A percentile compares a stretch with the other conserved stretches of the same genome.
phyloP scores from a whole-genome alignment of 108 stramenopile genomes.

The Schizochytrium sp. region DNA sequence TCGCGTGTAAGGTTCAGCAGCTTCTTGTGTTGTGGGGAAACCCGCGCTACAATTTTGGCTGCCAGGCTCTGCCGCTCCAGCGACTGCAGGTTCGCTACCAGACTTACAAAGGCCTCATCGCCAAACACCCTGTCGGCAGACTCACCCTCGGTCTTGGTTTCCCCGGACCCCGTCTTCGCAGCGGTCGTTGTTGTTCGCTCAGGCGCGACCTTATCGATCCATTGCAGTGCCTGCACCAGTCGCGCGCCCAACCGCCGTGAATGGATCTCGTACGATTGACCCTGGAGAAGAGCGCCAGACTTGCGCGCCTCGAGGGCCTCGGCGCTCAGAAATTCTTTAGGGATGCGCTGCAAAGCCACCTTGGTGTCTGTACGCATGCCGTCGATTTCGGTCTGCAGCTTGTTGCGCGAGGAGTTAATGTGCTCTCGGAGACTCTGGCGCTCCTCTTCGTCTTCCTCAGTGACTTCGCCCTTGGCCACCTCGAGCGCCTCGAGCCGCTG shows the following conservation, averaged over 20 bases:
- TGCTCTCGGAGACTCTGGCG: not conserved
- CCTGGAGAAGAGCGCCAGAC: no score
- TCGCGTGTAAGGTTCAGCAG: slow-evolving; percentile 16
- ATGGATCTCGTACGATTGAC: no score
- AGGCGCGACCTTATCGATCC: no score
- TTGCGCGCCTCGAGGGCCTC: not conserved
- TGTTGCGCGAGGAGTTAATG: not conserved
- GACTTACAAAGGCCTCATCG: not conserved
- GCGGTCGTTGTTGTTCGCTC: no score
- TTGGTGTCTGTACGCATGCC: not conserved
- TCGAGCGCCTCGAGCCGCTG: slow-evolving; percentile 23
- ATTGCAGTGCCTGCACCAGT: no score
- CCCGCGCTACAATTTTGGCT: not conserved
- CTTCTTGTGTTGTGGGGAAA: slow-evolving; percentile 24
- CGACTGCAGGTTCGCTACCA: not conserved
- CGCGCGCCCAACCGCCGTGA: no score
- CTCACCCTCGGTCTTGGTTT: no score
- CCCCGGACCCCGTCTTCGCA: no score
- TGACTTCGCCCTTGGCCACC: not conserved
- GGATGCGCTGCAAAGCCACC: not conserved
- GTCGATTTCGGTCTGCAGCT: not conserved
- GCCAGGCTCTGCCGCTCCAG: not conserved
- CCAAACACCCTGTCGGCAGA: no score
- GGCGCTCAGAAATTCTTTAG: not conserved
- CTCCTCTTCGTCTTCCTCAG: slow-evolving; percentile 13